Percentiles rank a stretch among this genome's conserved stretches.
Evolutionary conservation across 2,329 filamentous ascomycete genomes (phyloP).

Genomic region (Epicoccum sorghinum): DNA sequence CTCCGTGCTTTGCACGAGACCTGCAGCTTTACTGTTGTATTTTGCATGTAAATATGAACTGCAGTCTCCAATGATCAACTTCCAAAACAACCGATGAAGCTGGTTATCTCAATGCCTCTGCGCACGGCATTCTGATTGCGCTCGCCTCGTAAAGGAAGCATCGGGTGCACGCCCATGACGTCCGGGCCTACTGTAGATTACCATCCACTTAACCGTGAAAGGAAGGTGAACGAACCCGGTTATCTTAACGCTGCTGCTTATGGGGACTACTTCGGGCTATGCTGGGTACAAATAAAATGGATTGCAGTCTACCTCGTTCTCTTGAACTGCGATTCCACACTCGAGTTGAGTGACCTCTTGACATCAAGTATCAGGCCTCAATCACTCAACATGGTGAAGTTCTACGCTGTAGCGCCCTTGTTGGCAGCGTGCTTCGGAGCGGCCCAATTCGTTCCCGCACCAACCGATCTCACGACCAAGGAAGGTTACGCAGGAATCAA

Average conservation of each 20-base stretch:
- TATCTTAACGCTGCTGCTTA: slow-evolving; percentile 13
- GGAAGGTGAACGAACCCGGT: slow-evolving; percentile 18
- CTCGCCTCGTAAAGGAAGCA: too few relatives aligned
- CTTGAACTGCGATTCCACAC: not conserved
- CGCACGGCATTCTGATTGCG: too few relatives aligned
- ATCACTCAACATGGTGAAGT: slow-evolving; percentile 1
- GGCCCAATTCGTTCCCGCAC: slow-evolving; percentile 54
- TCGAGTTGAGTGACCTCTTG: not conserved
- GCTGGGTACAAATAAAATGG: not conserved
- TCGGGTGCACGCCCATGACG: slow-evolving; percentile 4
- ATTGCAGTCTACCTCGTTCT: not conserved
- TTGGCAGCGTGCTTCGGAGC: slow-evolving; percentile 25
- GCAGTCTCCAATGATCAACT: not conserved
- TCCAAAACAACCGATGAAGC: too few relatives aligned
- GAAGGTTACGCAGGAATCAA: slow-evolving; percentile 56
- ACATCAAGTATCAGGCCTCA: not conserved
- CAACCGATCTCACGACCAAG: slow-evolving; percentile 52
- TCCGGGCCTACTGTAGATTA: slow-evolving; percentile 1
- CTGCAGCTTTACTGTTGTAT: not conserved
- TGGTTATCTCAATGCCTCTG: too few relatives aligned
- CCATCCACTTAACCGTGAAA: slow-evolving; percentile 17
- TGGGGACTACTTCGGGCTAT: not conserved
- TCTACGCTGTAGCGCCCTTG: slow-evolving; percentile 22
- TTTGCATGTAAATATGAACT: not conserved
- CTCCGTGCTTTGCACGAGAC: not conserved